phyloP scores from a whole-genome alignment of 495 filamentous ascomycete genomes.

The Corynascus novoguineensis region DNA sequence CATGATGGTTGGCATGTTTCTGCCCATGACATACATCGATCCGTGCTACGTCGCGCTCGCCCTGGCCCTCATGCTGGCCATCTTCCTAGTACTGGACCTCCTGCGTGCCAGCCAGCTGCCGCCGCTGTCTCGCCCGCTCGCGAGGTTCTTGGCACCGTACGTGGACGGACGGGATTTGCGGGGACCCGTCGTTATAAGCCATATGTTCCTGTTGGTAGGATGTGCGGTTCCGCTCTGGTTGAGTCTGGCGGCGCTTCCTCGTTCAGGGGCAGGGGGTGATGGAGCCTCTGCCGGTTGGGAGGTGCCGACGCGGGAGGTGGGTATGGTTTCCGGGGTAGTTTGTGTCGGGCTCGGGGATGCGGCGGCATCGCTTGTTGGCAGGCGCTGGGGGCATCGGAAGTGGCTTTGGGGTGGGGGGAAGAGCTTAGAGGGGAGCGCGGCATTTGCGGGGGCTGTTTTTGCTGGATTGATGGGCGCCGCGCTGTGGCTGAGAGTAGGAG shows the following conservation, averaged over 20 bases:
- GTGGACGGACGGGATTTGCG: slow-evolving; percentile 90
- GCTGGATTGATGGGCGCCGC: slow-evolving; percentile 65
- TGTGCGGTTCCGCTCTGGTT: slow-evolving; percentile 95
- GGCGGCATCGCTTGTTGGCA: slow-evolving; percentile 83
- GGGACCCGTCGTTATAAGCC: slow-evolving; percentile 88
- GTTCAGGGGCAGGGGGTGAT: slow-evolving; percentile 22
- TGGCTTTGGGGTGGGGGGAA: slow-evolving; percentile 98
- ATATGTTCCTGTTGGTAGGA: slow-evolving; percentile 95
- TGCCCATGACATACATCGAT: slow-evolving; percentile 79
- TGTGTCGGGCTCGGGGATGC: slow-evolving; percentile 96
- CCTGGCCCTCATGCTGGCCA: slow-evolving; percentile 62
- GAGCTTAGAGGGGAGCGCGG: slow-evolving; percentile 83
- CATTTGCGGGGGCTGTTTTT: slow-evolving; percentile 77
- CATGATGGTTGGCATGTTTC: slow-evolving; percentile 93
- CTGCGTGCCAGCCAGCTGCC: slow-evolving; percentile 87
- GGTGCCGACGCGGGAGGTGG: slow-evolving; percentile 61
- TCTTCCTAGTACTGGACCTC: slow-evolving; percentile 84
- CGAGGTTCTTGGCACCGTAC: slow-evolving; percentile 82
- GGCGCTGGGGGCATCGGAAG: slow-evolving; percentile 79
- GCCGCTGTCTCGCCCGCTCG: slow-evolving; percentile 75
- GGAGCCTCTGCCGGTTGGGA: slow-evolving; percentile 66
- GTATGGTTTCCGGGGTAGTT: slow-evolving; percentile 84
- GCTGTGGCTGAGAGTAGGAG: slow-evolving; percentile 67
- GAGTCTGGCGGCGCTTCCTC: slow-evolving; percentile 59
- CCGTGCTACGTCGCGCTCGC: slow-evolving; percentile 76